Base-by-base conservation (phyloP, 1,139 yeast genomes). In the Meyerozyma athensensis region DNA sequence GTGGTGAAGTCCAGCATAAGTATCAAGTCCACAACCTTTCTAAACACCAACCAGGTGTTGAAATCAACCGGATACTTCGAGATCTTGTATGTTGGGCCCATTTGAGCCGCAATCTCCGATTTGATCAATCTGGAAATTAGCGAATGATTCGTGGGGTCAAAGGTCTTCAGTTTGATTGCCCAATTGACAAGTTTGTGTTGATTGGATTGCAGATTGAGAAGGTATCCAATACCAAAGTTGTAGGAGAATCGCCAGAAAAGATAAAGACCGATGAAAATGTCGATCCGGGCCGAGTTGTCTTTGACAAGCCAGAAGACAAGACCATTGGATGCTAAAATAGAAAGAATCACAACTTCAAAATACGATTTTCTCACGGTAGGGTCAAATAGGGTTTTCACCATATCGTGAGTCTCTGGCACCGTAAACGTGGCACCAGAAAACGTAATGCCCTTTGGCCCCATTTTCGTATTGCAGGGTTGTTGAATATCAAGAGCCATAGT, bases 1-100 rank as follows among this genome's bases (percentile, higher is more conserved):
- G 87, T 78, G 26, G 83, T 77, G 56, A 86, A 86, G 59, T 86
- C 96, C 58, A 81, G 85, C 95, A 86, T 86, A 52, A 86, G 71
- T 39, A 86, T 79, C 59, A 86, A 70, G 58, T 86, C 95, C 16
- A 86, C 96, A 39, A 81, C 71, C 55, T 83, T 85, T 44, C 96
- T 72, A 59, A 83, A 86, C 13, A 86, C 57, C 35, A 86, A 66
- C 96, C 96, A 86, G 26, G 92, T 80, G 58, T 85, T 86, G 63
- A 82, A 82, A 54, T 86, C 95, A 39, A 78, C 65, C 1, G 96
- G 96, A 36, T 74, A 64, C 8, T 64, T 52, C 34, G 68, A 59
- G 43, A 79, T 64, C 33, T 73, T 61, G 52, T 78, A 80, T 30
- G 63, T 56, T 7, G 57, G 42, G 7, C 82, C 82, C 74, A 86